Percentiles rank a stretch among this genome's conserved stretches.
These are phyloP conservation scores for Leccinum variicolor DNA, from an alignment of 768 basidiomycete species.

Conservation along the genomic window DNA sequence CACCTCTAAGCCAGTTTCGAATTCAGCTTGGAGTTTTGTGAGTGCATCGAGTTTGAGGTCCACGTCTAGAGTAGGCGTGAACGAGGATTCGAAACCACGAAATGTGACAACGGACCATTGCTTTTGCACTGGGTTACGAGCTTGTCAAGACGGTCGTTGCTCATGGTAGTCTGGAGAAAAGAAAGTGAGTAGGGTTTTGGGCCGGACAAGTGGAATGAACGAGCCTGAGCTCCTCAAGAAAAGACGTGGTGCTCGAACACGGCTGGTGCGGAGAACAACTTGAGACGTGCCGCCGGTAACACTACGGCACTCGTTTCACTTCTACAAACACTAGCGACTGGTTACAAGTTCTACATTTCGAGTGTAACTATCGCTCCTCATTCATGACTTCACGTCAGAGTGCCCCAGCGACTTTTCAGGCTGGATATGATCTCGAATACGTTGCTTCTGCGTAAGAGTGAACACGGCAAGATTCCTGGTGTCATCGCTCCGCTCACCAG, in stretches of 20 bases:
- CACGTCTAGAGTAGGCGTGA: conserved; percentile 49
- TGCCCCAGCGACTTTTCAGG: conserved; percentile 85
- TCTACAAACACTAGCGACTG: not conserved
- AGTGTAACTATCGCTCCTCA: not conserved
- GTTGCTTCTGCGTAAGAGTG: conserved; percentile 65
- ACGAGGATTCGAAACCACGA: conserved; percentile 4
- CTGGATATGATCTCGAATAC: conserved; percentile 77
- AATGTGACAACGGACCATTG: conserved; percentile 45
- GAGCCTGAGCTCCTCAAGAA: not conserved
- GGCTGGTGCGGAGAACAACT: no score
- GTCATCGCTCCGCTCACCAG: conserved; percentile 48
- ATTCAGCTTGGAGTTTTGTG: conserved; percentile 70
- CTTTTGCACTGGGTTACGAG: conserved; percentile 64
- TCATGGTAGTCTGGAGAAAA: conserved; percentile 41
- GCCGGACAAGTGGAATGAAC: conserved; percentile 7
- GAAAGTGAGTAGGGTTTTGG: conserved; percentile 9
- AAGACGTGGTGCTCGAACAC: no score
- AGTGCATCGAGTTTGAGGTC: conserved; percentile 81
- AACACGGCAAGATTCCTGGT: conserved; percentile 3
- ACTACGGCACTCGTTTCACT: not conserved
- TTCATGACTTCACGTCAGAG: conserved; percentile 60
- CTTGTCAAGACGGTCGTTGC: conserved; percentile 52
- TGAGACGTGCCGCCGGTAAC: conserved; percentile 4
- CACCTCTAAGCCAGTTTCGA: conserved; percentile 72
- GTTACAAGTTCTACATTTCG: not conserved